Conservation (phyloP, 306 rosid species). For the Cucumis hystrix region DNA sequence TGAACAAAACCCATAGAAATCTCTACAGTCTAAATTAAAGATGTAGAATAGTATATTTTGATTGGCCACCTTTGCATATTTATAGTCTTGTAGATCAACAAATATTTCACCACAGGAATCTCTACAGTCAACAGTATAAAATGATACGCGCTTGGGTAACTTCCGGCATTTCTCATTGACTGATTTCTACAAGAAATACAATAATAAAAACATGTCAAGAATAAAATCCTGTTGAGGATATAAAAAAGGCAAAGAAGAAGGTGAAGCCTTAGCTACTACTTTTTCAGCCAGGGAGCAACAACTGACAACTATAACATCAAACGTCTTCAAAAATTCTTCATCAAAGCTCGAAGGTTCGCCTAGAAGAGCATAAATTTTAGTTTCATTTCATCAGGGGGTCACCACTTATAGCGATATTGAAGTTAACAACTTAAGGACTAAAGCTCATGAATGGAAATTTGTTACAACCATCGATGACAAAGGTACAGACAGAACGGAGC, state of each 20-base stretch:
- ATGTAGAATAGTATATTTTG: neutral
- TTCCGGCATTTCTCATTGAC: constrained; percentile 77
- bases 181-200: constrained; percentile 39
- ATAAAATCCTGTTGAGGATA: neutral
- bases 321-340: constrained; percentile 55
- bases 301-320: constrained; percentile 69
- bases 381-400: neutral
- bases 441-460: neutral
- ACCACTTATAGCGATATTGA: neutral
- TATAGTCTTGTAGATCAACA: constrained; percentile 76
- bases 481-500: neutral
- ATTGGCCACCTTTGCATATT: constrained; percentile 53
- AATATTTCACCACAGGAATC: constrained; percentile 96
- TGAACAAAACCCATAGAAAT: neutral
- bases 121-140: constrained; percentile 80
- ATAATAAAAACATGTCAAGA: neutral
- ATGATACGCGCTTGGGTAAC: constrained; percentile 56
- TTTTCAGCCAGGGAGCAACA: constrained; percentile 68
- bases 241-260: neutral
- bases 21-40: neutral
- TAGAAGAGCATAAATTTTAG: constrained; percentile 12
- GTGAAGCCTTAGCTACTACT: constrained; percentile 20
- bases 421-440: neutral
- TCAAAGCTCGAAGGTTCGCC: constrained; percentile 65
- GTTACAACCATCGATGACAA: neutral